Evolutionary conservation across 1,284 basidiomycete species (phyloP).

Genomic region (Pascua sp.): DNA sequence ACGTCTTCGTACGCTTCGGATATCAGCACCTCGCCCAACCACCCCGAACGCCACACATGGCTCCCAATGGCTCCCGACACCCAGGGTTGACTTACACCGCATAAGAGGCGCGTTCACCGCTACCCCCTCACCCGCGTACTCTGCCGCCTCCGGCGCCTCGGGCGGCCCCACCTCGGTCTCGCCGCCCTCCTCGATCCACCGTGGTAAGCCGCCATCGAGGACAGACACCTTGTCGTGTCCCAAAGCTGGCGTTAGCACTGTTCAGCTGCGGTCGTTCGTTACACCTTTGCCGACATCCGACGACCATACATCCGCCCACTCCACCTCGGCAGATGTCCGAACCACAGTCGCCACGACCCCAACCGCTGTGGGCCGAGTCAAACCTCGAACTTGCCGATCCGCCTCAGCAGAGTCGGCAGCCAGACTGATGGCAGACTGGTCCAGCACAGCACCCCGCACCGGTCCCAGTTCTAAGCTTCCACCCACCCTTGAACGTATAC

Average conservation of each 20-base stretch:
- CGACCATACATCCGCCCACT: too few species aligned
- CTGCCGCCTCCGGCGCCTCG: not conserved
- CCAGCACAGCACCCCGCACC: too few species aligned
- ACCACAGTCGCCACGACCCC: too few species aligned
- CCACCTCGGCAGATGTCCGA: too few species aligned
- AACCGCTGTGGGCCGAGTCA: too few species aligned
- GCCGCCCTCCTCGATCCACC: slow-evolving; percentile 71
- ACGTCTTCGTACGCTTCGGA: slow-evolving; percentile 75
- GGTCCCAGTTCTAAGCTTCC: not conserved
- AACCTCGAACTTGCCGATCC: too few species aligned
- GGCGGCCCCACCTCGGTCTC: slow-evolving; percentile 57
- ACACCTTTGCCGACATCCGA: too few species aligned
- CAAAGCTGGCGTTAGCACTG: slow-evolving; percentile 56
- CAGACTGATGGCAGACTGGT: too few species aligned
- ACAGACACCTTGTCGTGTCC: slow-evolving; percentile 80
- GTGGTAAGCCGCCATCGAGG: slow-evolving; percentile 81
- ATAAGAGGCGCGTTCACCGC: slow-evolving; percentile 46
- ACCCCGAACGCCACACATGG: too few species aligned
- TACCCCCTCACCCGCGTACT: slow-evolving; percentile 47
- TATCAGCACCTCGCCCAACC: slow-evolving; percentile 4
- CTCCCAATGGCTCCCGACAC: not conserved
- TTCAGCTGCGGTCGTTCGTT: too few species aligned
- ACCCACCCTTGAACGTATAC: slow-evolving; percentile 74
- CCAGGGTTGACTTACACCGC: slow-evolving; percentile 57
- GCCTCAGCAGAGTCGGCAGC: too few species aligned